Conservation (phyloP, 495 filamentous ascomycete genomes). For the Podospora pseudopauciseta region DNA sequence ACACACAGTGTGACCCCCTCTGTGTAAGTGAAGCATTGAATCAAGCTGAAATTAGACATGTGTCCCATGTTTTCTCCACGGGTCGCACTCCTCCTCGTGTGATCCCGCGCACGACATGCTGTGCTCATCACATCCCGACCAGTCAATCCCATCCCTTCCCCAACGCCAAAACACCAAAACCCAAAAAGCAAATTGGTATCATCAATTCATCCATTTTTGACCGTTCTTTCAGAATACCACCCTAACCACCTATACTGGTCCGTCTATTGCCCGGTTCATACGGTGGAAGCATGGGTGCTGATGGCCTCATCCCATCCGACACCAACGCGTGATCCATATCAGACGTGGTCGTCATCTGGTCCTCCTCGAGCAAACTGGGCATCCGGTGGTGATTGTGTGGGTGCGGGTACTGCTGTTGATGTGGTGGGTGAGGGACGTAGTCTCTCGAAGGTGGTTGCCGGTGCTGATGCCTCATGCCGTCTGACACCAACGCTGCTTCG, state of each 20-base stretch:
- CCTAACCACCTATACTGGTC: constrained; percentile 35
- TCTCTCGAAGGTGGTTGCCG: neutral
- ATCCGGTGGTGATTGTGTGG: constrained; percentile 10
- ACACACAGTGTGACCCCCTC: neutral
- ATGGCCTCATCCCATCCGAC: constrained; percentile 35
- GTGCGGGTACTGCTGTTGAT: neutral
- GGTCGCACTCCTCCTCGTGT: neutral
- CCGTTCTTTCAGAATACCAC: neutral
- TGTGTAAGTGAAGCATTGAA: neutral
- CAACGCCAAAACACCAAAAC: constrained; percentile 11
- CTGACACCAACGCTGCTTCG: constrained; percentile 26
- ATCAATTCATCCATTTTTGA: neutral
- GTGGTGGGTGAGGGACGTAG: neutral
- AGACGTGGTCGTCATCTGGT: constrained; percentile 16
- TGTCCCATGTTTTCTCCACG: neutral
- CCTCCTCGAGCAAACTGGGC: constrained; percentile 28
- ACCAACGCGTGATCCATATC: constrained; percentile 31
- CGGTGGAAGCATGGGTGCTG: constrained; percentile 19
- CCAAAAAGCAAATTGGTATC: neutral
- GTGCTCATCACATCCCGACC: constrained; percentile 16
- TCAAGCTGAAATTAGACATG: neutral
- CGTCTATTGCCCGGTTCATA: constrained; percentile 23
- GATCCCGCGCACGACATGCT: neutral
- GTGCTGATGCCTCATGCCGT: constrained; percentile 25
- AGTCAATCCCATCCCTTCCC: constrained; percentile 36